Base-by-base conservation (phyloP, 2,329 filamentous ascomycete genomes). In the Cytospora leucostoma region DNA sequence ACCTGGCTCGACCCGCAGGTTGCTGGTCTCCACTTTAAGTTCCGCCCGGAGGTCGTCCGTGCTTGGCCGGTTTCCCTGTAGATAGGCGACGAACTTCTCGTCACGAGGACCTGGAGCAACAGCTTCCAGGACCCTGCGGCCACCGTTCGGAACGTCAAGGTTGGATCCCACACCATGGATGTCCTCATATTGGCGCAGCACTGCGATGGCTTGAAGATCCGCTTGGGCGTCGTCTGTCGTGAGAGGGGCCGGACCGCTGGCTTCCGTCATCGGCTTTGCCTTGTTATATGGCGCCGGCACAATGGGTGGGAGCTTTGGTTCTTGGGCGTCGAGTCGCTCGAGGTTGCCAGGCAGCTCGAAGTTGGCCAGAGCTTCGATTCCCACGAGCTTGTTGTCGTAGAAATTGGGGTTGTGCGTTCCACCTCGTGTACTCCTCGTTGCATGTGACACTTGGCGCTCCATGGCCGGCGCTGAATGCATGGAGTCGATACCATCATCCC, bases 371-470 rank as follows among this genome's bases (percentile, higher is more conserved):
- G 81, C 84, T 70, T 88, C 86, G 34, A 88, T 78, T 15, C 86
- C 86, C 13, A 86, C 76, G 47, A 85, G 76, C 69, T 81, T 84
- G 70, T 85, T 82, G 66, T 87, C 84, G 40, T 82, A 70, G 65
- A 84, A 84, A 69, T 85, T 86, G 60, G 82, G 79, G 65, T 79
- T 78, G 59, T 80, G 76, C 33, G 75, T 77, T n/a, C 78, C 77
- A 17, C 78, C 84, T 32, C 86, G 80, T 21, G 84, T 88, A 73
- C 85, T 88, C 51, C 86, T 79, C 19, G 87, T 89, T 13, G 84
- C 84, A 65, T 89, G 86, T 11, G 86, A 88, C 13, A 83, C 80
- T 65, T 86, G 84, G 38, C 86, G 81, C 72, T 88, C 86, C 86
- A 88, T 88, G 59, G 77, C 77, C 15, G 80, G 79, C 1, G 84